A percentile compares a stretch with the other conserved stretches of the same genome.
phyloP scores from a whole-genome alignment of 805 yeast genomes.

The Cyberlindnera bimundalis region DNA sequence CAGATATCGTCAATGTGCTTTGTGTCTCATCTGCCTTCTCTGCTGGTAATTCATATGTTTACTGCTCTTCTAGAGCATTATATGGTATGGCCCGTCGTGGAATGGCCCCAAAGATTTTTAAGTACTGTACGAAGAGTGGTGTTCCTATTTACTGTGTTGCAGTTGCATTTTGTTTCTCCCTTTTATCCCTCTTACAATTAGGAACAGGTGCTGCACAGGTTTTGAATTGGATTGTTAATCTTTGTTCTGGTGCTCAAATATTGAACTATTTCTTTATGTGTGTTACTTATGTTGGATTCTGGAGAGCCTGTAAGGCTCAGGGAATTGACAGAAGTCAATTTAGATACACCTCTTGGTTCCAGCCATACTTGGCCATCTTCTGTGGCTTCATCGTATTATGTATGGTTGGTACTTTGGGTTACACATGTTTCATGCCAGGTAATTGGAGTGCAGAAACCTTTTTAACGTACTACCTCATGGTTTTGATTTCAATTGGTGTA shows the following conservation, averaged over 20 bases:
- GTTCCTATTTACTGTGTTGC: constrained; percentile 70
- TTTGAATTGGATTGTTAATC: constrained; percentile 64
- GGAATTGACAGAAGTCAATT: constrained; percentile 37
- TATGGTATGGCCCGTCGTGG: constrained; percentile 53
- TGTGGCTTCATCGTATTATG: constrained; percentile 41
- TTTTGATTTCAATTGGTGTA: constrained; percentile 48
- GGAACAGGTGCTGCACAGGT: constrained; percentile 57
- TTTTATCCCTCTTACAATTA: constrained; percentile 63
- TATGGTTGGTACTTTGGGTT: constrained; percentile 63
- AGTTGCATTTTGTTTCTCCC: constrained; percentile 51
- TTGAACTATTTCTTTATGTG: constrained; percentile 56
- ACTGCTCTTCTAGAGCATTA: constrained; percentile 58
- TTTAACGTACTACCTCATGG: constrained; percentile 69
- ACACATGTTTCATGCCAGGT: constrained; percentile 67
- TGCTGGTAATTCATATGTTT: constrained; percentile 56
- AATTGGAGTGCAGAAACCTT: constrained; percentile 61
- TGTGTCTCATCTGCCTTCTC: constrained; percentile 52
- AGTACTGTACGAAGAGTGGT: constrained; percentile 58
- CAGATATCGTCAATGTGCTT: constrained; percentile 49
- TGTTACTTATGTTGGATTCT: constrained; percentile 59
- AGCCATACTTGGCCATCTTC: constrained; percentile 53
- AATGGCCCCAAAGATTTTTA: constrained; percentile 59
- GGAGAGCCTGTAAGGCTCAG: constrained; percentile 55
- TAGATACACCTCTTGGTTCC: constrained; percentile 51
- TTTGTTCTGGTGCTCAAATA: constrained; percentile 66